Conservation (phyloP, 495 filamentous ascomycete genomes). For the Aspergillus leporis region DNA sequence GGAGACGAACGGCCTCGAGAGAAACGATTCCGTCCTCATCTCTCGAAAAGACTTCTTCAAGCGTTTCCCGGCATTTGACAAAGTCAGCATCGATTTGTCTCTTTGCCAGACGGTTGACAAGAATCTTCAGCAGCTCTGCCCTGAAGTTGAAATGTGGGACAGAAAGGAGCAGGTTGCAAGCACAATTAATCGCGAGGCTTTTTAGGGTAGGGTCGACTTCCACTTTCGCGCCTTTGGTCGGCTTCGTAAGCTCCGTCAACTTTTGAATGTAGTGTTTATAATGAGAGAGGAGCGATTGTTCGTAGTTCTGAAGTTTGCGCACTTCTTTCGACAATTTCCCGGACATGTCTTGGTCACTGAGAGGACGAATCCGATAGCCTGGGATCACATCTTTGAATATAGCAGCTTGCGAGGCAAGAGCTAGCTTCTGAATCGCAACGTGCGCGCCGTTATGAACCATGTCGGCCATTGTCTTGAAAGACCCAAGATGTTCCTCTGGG, state of each 20-base stretch:
- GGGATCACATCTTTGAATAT: constrained; percentile 97
- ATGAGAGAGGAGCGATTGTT: constrained; percentile 76
- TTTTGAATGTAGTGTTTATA: constrained; percentile 83
- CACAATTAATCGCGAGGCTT: constrained; percentile 79
- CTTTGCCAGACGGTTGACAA: constrained; percentile 77
- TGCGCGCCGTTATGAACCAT: constrained; percentile 64
- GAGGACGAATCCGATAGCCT: constrained; percentile 87
- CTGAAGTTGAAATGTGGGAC: constrained; percentile 98
- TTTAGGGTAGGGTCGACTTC: constrained; percentile 48
- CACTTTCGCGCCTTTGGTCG: constrained; percentile 32
- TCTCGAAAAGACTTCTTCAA: constrained; percentile 79
- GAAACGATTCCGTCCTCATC: constrained; percentile 88
- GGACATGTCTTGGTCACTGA: constrained; percentile 66
- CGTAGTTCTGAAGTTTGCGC: constrained; percentile 72
- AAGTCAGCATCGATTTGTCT: constrained; percentile 70
- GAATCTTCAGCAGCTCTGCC: constrained; percentile 77
- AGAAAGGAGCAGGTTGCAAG: constrained; percentile 70
- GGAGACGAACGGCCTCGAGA: constrained; percentile 78
- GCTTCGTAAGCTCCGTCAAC: constrained; percentile 62
- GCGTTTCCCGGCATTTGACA: constrained; percentile 71
- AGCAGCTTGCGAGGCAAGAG: constrained; percentile 78
- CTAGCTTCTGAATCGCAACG: constrained; percentile 76
- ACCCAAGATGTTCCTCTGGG: constrained; percentile 82
- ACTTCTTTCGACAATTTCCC: constrained; percentile 92
- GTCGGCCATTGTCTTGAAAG: constrained; percentile 74